These are phyloP conservation scores for Phialemonium atrogriseum DNA, from an alignment of 2,329 filamentous ascomycete species.

Conservation along the genomic window DNA sequence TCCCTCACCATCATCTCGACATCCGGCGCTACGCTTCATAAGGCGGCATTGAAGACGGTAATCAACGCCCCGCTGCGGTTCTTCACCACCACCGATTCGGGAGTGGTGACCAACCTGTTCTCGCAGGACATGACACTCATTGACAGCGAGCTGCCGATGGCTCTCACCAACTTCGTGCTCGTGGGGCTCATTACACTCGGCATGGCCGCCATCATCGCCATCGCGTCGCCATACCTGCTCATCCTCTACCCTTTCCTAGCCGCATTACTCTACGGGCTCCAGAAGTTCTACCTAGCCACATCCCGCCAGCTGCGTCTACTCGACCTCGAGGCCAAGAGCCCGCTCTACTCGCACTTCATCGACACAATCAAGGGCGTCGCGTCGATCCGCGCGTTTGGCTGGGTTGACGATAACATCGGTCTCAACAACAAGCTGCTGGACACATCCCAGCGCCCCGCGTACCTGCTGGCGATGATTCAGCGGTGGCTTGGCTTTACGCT, in stretches of 20 bases:
- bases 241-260: slow-evolving; percentile 41
- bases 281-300: slow-evolving; percentile 51
- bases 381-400: slow-evolving; percentile 50
- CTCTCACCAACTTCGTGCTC: slow-evolving; percentile 16
- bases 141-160: slow-evolving; percentile 26
- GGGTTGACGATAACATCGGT: slow-evolving; percentile 33
- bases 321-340: slow-evolving; percentile 53
- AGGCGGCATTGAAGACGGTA: slow-evolving; percentile 20
- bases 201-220: slow-evolving; percentile 20
- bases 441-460: slow-evolving; percentile 46
- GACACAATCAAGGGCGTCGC: slow-evolving; percentile 46
- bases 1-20: slow-evolving; percentile 13
- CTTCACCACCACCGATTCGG: slow-evolving; percentile 26
- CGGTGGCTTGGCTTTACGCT: slow-evolving; percentile 47
- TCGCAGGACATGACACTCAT: slow-evolving; percentile 33
- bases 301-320: slow-evolving; percentile 52
- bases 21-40: slow-evolving; percentile 18
- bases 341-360: slow-evolving; percentile 46
- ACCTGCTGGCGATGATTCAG: slow-evolving; percentile 49
- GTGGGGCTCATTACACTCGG: slow-evolving; percentile 14
- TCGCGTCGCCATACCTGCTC: slow-evolving; percentile 17
- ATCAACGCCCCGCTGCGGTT: slow-evolving; percentile 23
- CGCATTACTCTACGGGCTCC: slow-evolving; percentile 37
- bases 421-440: slow-evolving; percentile 41
- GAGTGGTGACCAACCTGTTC: slow-evolving; percentile 28